phyloP scores from a whole-genome alignment of 2,329 filamentous ascomycete genomes.

The Cytospora mali region DNA sequence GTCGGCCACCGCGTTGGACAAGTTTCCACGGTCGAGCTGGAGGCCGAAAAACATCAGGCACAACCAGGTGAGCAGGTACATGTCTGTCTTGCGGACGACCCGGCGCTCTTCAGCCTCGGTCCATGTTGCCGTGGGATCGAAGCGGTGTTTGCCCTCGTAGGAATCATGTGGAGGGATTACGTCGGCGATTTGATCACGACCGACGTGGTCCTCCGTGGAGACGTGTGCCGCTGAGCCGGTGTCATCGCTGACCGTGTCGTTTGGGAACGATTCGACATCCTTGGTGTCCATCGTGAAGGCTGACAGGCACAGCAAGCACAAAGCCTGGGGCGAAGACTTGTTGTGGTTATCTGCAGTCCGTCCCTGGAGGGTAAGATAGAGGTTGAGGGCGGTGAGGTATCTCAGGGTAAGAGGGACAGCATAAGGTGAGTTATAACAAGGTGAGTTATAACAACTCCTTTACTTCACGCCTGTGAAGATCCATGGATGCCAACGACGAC shows the following conservation, averaged over 20 bases:
- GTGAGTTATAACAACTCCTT: not conserved
- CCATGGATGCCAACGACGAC: slow-evolving; percentile 12
- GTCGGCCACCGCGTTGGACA: slow-evolving; percentile 64
- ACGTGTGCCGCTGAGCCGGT: slow-evolving; percentile 32
- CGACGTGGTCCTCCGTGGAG: slow-evolving; percentile 39
- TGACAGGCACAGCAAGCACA: not conserved
- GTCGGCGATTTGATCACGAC: slow-evolving; percentile 42
- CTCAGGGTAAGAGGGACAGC: not conserved
- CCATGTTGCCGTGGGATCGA: slow-evolving; percentile 50
- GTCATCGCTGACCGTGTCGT: slow-evolving; percentile 30
- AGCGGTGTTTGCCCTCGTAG: slow-evolving; percentile 48
- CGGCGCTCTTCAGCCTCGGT: slow-evolving; percentile 57
- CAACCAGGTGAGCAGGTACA: slow-evolving; percentile 45
- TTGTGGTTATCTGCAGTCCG: not conserved
- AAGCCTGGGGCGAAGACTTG: not conserved
- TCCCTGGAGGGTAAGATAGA: not conserved
- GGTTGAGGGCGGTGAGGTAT: too few relatives aligned
- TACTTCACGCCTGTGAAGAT: not conserved
- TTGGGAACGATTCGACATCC: slow-evolving; percentile 31
- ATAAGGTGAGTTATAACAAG: not conserved
- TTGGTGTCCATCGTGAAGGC: slow-evolving; percentile 24
- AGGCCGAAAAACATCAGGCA: slow-evolving; percentile 62
- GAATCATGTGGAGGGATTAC: slow-evolving; percentile 36
- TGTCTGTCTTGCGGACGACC: slow-evolving; percentile 56
- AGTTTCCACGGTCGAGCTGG: slow-evolving; percentile 65